Conservation (phyloP, 176 grass and related monocot species). For the Zea luxurians region DNA sequence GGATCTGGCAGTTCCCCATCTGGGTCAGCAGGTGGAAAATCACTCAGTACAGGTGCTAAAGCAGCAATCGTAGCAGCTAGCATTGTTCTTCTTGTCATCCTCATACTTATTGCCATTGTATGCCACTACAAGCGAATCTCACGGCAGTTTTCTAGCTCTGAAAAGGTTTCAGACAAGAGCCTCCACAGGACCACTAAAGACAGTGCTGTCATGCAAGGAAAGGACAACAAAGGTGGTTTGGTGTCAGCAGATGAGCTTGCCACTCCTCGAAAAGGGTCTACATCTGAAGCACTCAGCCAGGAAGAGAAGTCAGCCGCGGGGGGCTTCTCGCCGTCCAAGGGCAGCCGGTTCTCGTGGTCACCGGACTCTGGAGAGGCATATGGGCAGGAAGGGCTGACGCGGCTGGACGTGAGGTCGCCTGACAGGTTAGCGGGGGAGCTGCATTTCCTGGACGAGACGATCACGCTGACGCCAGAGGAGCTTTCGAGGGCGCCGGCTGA, state of each 20-base stretch:
- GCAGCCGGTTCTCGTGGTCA: constrained; percentile 82
- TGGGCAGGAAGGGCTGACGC: constrained; percentile 56
- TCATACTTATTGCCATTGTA: constrained; percentile 65
- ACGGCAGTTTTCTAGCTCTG: constrained; percentile 56
- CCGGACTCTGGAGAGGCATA: constrained; percentile 72
- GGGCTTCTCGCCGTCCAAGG: constrained; percentile 80
- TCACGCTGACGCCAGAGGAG: constrained; percentile 86
- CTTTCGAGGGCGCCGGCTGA: constrained; percentile 88
- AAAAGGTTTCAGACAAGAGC: constrained; percentile 79
- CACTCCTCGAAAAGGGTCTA: constrained; percentile 66
- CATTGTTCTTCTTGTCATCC: constrained; percentile 63
- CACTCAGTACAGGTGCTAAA: constrained; percentile 55
- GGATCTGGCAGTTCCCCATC: constrained; percentile 53
- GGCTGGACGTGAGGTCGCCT: constrained; percentile 82
- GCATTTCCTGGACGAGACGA: constrained; percentile 93
- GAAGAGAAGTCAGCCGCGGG: constrained; percentile 75
- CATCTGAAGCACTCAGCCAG: constrained; percentile 69
- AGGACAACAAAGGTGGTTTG: constrained; percentile 59
- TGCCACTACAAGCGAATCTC: constrained; percentile 62
- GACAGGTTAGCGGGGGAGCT: constrained; percentile 83
- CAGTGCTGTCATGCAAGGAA: constrained; percentile 46
- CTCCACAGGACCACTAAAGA: constrained; percentile 53
- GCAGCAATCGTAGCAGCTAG: constrained; percentile 59
- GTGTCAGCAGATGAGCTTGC: constrained; percentile 80
- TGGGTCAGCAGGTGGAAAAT: constrained; percentile 44